Percentiles rank a stretch among this genome's conserved stretches.
Conservation (phyloP, 139 green algal genomes). For the Chlamydomonas sp. region DNA sequence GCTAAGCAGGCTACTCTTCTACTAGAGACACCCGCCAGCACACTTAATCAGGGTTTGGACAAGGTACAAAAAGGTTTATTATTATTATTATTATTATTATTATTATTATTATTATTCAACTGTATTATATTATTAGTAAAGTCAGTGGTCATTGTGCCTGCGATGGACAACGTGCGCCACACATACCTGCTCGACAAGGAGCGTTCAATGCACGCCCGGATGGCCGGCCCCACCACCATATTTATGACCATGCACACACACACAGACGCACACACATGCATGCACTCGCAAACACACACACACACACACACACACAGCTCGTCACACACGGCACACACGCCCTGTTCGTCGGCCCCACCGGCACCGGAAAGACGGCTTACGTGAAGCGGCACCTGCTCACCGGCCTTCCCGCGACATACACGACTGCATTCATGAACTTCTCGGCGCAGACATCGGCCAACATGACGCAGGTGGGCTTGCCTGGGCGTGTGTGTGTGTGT, state of each 20-base stretch:
- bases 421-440: conserved; percentile 49
- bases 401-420: conserved; percentile 24
- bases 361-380: conserved; percentile 66
- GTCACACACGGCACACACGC: conserved; percentile 51
- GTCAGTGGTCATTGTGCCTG: conserved; percentile 65
- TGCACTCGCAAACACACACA: no score
- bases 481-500: background rate
- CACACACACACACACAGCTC: no score
- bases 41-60: no score
- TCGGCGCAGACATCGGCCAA: conserved; percentile 69
- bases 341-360: conserved; percentile 63
- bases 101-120: no score
- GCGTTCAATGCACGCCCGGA: background rate
- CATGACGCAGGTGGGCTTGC: conserved; percentile 48
- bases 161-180: conserved; percentile 40
- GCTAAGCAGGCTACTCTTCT: no score
- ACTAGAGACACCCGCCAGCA: no score
- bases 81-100: no score
- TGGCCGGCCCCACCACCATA: no score
- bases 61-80: no score
- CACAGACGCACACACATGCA: no score
- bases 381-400: conserved; percentile 38
- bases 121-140: no score
- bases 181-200: conserved; percentile 45
- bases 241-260: no score